Evolutionary conservation across 192 early-diverging fungal species (phyloP).

Genomic region (Coemansia sp.): DNA sequence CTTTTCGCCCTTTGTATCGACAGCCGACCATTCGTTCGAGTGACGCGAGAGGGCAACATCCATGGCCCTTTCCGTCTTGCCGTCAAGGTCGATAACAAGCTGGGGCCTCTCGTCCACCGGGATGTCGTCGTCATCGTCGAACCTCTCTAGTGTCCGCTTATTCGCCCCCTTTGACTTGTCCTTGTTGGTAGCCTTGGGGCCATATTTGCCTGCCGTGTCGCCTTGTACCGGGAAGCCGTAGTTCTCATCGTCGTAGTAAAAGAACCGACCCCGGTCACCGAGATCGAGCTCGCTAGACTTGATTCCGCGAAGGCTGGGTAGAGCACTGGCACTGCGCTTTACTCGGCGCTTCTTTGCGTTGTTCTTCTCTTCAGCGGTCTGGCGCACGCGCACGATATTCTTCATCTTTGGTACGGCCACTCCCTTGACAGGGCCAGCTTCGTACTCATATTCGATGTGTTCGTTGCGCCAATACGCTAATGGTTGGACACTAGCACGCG

Average conservation of each 20-base stretch:
- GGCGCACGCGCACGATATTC: constrained; percentile 45
- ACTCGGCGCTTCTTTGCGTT: constrained; percentile 33
- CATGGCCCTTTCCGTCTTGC: constrained; percentile 3
- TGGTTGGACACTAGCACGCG: constrained; percentile 34
- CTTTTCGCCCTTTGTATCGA: constrained; percentile 10
- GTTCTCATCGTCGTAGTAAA: constrained; percentile 48
- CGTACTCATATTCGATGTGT: constrained; percentile 50
- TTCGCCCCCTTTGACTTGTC: background rate
- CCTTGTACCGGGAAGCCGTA: constrained; percentile 33
- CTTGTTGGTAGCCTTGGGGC: constrained; percentile 11
- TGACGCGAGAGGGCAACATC: constrained; percentile 33
- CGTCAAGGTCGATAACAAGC: constrained; percentile 13
- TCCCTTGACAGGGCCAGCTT: background rate
- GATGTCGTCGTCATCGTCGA: constrained; percentile 44
- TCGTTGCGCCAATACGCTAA: constrained; percentile 53
- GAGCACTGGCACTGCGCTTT: background rate
- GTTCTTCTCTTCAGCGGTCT: constrained; percentile 45
- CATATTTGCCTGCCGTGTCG: constrained; percentile 18
- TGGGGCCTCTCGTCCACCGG: constrained; percentile 13
- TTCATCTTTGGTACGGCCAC: constrained; percentile 35
- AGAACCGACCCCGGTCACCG: constrained; percentile 28
- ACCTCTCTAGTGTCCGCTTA: constrained; percentile 15
- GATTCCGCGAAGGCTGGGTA: constrained; percentile 30
- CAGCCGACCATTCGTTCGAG: constrained; percentile 32
- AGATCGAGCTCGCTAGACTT: constrained; percentile 27